Evolutionary conservation across 306 rosid species (phyloP), one percentile per base, ranked within the genome.

Genomic region (Benincasa hispida): DNA sequence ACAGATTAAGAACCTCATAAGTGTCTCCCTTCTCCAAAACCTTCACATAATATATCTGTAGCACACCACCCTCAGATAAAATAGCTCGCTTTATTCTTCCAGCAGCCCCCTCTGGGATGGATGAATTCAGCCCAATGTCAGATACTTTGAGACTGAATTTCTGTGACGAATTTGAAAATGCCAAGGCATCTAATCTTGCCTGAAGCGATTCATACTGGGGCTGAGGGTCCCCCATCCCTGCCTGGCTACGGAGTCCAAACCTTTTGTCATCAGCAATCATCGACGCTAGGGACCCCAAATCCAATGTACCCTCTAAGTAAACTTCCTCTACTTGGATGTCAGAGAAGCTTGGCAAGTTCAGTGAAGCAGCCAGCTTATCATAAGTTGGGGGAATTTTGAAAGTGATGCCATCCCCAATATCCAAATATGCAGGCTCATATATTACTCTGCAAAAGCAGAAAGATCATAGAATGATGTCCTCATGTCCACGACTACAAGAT

Each of bases 21-120:
- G 99, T 85, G 83, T 95, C 99, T 77, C 99, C 97, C 85, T 95
- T 95, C 88, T 95, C 99, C 87, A 92, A 86, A 88, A 95, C 99
- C 89, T 95, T 95, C 75, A 95, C 99, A 81, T 90, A 90, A 81
- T 92, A 90, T 84, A 91, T 85, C 81, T 95, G 99, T 81, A 92
- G 84, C 45, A 90, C 90, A 78, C 99, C 99, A 76, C 98, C 91
- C 87, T 95, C 99, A 0, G 97, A 92, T 84, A 95, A 87, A 88
- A 95, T 92, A 79, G 87, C 86, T 53, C 98, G 87, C 82, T 87
- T 95, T 82, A 95, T 95, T 81, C 56, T 92, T 86, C 99, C 99
- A 37, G 99, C 98, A 25, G 99, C 99, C 81, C 99, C 99, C 85
- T 95, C 99, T 5, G 96, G 98, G 80, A 95, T 87, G 81, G 93